Base-by-base conservation (phyloP, 2,329 filamentous ascomycete genomes). In the Ceratocystis diversiconidia region DNA sequence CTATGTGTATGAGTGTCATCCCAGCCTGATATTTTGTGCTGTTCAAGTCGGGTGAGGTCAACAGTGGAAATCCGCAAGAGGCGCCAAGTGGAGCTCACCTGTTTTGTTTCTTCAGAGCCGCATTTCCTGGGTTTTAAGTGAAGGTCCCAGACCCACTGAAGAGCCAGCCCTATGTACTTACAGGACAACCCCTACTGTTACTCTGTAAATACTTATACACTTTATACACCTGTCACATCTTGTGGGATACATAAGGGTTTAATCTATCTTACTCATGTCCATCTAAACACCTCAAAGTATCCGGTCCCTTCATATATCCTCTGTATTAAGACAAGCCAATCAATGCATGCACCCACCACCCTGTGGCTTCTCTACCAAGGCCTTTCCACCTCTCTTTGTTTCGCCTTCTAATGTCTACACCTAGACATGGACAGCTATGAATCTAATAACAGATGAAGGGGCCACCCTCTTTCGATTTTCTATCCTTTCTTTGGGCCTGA, bases 41-140 rank as follows among this genome's bases (percentile, higher is more conserved):
- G 17, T 25, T 28, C 36, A 22, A 36, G 50, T 41, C 46, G 57
- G 32, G 32, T 59, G 62, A 64, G 48, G 48, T 64, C 30, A 64
- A 64, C 32, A 55, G 62, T 64, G 62, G 62, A 43, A 36, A 64
- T 64, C 3, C 25, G 25, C 25, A 52, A 55, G 62, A 43, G 32
- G 25, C 48, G 62, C 50, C 44, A 59, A 55, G 62, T 64, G 62
- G 62, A 64, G 60, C 44, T 59, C 36, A 43, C n/a, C 12, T 61
- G 22, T 5, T 41, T 5, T 41, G 7, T 41, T 25, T 25, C 8
- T 61, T 62, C 44, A 44, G 41, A 62, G 60, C 60, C 60, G 60
- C 60, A 62, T 7, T 62, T 62, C 28, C 3, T 5, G 17, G n/a
- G n/a, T 19, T 15, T 61, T 25, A 36, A 36, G 32, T 36, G 32